Evolutionary conservation across 2,329 filamentous ascomycete species (phyloP), one percentile per base, ranked within the genome.

Genomic region (Phialophora chinensis): DNA sequence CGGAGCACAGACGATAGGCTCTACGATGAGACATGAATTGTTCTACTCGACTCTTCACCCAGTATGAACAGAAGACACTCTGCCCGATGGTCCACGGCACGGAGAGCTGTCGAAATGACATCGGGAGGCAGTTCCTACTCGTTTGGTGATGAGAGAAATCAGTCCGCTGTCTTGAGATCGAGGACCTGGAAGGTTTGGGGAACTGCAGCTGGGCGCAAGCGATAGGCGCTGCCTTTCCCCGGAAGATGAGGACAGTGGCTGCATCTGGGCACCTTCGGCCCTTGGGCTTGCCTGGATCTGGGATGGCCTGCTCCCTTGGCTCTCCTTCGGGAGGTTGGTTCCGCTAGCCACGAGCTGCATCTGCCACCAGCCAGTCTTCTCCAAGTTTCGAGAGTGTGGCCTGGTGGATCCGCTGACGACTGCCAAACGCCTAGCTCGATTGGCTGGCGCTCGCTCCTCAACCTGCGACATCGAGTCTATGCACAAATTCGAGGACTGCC

Each of bases 391-490:
- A 54, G 25, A n/a, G 6, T 27, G 27, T 54, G 52, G 52, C 27
- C 29, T 11, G 49, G 49, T 55, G 53, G 49, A 61, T 17, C 17
- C n/a, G 59, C 59, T 61, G 59, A 61, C 59, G 49, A 61, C 49
- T 35, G 59, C 59, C 47, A 38, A 27, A n/a, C 20, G 14, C n/a
- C n/a, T 33, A 44, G 25, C 27, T 56, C 52, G 27, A 62, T 55
- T 56, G 60, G 60, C 50, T 54, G 49, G 50, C 44, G 20, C 31
- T 56, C 17, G 29, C 44, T 31, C 25, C 38, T 38, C 53, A 58
- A 52, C 35, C 61, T 57, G 54, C 54, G 61, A 63, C 54, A 44
- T 53, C 54, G 44, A 63, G 60, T 62, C 52, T 62, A 23, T 50
- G 35, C 57, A 60, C 57, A 47, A 60, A 33, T 35, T 50, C 59